Evolutionary conservation across 2,329 filamentous ascomycete species (phyloP), one percentile per base, ranked within the genome.

Genomic region (Fusarium equiseti): DNA sequence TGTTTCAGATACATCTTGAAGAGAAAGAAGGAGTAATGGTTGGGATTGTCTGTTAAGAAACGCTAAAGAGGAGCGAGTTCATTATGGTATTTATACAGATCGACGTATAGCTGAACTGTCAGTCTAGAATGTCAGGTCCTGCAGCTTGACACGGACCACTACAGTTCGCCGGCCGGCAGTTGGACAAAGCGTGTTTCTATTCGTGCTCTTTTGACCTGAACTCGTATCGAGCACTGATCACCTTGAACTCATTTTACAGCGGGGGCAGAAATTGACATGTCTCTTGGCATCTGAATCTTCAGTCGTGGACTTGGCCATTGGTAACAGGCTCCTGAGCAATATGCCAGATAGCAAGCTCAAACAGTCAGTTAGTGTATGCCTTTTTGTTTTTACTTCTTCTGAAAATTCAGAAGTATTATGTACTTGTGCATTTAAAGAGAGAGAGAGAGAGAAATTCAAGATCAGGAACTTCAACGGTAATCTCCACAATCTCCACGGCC

Each of bases 141-240:
- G 15, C 11, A 24, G 20, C 29, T 4, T 26, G 18, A 40, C 32
- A 20, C 18, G 49, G 32, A 24, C 49, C 49, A 12, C 18, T 6
- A 7, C 6, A 27, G 5, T 12, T 52, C 32, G 22, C 32, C 32
- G 24, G 16, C 22, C 22, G 16, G 12, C 49, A 32, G 32, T 52
- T 52, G 24, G 32, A 20, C 22, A 38, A n/a, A n/a, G 35, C 35
- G 18, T 6, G 10, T 38, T 38, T 38, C 35, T 38, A 38, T 38
- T 38, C 18, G 35, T 38, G 35, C 18, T n/a, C 16, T 11, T 26
- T n/a, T n/a, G 18, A 31, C 31, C 32, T 40, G 32, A 52, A 27
- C 49, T 52, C 49, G 49, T 52, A 52, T 52, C 24, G 32, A 40
- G 13, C 49, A 27, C n/a, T 40, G 22, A n/a, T 52, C 32, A 20